A percentile compares a stretch with the other conserved stretches of the same genome.
These are phyloP conservation scores for Arthrobotrys musiformis DNA, from an alignment of 2,329 filamentous ascomycete genomes.

Conservation along the genomic window DNA sequence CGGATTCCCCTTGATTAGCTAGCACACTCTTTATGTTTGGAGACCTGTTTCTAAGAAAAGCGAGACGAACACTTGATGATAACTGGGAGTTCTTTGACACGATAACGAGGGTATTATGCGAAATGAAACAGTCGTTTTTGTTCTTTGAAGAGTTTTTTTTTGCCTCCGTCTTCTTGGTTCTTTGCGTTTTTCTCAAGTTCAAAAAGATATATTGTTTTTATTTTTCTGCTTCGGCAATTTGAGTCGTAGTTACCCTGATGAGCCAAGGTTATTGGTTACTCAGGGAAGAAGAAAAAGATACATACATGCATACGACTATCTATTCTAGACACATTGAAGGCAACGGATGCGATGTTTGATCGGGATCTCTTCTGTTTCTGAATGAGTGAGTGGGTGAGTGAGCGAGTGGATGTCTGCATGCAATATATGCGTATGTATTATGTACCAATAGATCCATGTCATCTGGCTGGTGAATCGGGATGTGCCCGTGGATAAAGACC, in stretches of 20 bases:
- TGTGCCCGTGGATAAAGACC: not conserved
- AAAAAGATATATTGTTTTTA: no score
- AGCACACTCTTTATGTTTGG: not conserved
- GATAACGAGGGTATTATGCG: constrained; percentile 7
- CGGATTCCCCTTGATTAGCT: not conserved
- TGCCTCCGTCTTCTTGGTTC: not conserved
- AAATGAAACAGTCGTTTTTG: not conserved
- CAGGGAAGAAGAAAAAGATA: no score
- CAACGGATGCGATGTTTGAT: not conserved
- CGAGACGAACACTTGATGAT: not conserved
- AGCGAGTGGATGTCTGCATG: no score
- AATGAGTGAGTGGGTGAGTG: no score
- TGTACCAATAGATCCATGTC: not conserved
- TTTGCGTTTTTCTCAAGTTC: not conserved
- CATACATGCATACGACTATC: no score
- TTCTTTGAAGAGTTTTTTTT: not conserved
- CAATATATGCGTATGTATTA: not conserved
- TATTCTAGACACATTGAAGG: not conserved
- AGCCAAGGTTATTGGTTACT: no score
- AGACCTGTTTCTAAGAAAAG: not conserved
- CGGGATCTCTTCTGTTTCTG: not conserved
- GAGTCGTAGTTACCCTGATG: not conserved
- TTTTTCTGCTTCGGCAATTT: no score
- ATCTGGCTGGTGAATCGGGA: not conserved
- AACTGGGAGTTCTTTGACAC: not conserved